A percentile compares a stretch with the other conserved stretches of the same genome.
These are phyloP conservation scores for Aspergillus hancockii DNA, from an alignment of 495 filamentous ascomycete species.

Conservation along the genomic window DNA sequence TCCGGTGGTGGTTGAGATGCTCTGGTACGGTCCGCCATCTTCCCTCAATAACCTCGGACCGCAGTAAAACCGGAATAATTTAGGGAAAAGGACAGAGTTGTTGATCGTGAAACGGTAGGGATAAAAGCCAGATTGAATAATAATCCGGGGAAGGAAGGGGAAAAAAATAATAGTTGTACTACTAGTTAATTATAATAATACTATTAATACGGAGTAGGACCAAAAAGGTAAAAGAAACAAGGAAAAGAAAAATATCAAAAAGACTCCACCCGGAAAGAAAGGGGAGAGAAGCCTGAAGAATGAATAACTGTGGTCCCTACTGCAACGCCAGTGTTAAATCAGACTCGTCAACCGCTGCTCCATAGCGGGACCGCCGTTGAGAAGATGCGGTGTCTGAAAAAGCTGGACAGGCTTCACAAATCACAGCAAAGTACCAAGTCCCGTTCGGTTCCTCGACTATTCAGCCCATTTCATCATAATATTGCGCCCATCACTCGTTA, in stretches of 20 bases:
- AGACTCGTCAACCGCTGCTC: neutral
- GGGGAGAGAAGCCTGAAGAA: neutral
- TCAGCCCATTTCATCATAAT: neutral
- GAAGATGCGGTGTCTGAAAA: neutral
- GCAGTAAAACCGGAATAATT: neutral
- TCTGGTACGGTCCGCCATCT: neutral
- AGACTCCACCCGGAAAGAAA: neutral
- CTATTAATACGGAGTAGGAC: neutral
- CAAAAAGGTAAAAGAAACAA: neutral
- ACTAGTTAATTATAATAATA: neutral
- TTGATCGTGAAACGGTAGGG: neutral
- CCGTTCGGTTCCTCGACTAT: neutral
- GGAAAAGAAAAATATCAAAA: neutral
- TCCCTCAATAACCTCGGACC: neutral
- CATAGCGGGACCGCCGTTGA: slow-evolving; percentile 3
- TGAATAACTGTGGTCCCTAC: neutral
- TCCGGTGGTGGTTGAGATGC: neutral
- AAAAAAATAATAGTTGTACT: neutral
- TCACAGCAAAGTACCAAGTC: neutral
- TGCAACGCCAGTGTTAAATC: neutral
- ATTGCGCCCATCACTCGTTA: slow-evolving; percentile 4
- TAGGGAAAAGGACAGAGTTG: neutral
- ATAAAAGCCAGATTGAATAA: neutral
- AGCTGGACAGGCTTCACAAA: neutral
- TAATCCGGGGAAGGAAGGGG: neutral